A percentile compares a stretch with the other conserved stretches of the same genome.
These are phyloP conservation scores for Pisolithus albus DNA, from an alignment of 768 basidiomycete genomes.

Conservation along the genomic window DNA sequence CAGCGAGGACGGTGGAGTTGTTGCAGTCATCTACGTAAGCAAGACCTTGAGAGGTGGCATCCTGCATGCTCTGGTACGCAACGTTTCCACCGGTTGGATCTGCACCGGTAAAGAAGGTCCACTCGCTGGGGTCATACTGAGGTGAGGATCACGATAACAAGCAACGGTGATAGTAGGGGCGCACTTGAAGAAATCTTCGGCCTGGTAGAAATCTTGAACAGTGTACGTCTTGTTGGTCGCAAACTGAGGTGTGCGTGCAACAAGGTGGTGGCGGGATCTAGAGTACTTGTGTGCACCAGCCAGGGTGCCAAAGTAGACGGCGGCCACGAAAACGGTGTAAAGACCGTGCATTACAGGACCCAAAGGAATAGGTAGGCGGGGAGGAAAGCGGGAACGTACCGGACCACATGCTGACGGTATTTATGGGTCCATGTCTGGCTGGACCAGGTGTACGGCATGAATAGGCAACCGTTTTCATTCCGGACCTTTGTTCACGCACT, in stretches of 20 bases:
- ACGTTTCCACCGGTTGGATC: slow-evolving; percentile 74
- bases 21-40: slow-evolving; percentile 53
- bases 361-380: background rate
- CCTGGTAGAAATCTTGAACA: slow-evolving; percentile 37
- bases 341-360: slow-evolving; percentile 26
- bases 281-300: slow-evolving; percentile 27
- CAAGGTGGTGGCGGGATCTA: slow-evolving; percentile 24
- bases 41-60: slow-evolving; percentile 48
- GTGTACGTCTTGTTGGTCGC: slow-evolving; percentile 25
- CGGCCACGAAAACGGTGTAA: slow-evolving; percentile 26
- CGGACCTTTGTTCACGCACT: no score
- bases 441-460: background rate
- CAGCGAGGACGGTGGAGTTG: slow-evolving; percentile 52
- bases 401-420: background rate
- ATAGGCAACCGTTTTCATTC: background rate
- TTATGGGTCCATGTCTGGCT: background rate
- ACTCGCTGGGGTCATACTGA: slow-evolving; percentile 37
- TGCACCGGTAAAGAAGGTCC: slow-evolving; percentile 54
- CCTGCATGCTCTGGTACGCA: slow-evolving; percentile 42
- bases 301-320: slow-evolving; percentile 30
- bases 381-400: background rate
- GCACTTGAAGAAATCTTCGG: slow-evolving; percentile 56
- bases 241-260: slow-evolving; percentile 13
- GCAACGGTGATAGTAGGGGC: slow-evolving; percentile 9
- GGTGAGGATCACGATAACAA: background rate